A percentile compares a stretch with the other conserved stretches of the same genome.
Conservation (phyloP, 495 filamentous ascomycete species). For the Echria macrotheca region DNA sequence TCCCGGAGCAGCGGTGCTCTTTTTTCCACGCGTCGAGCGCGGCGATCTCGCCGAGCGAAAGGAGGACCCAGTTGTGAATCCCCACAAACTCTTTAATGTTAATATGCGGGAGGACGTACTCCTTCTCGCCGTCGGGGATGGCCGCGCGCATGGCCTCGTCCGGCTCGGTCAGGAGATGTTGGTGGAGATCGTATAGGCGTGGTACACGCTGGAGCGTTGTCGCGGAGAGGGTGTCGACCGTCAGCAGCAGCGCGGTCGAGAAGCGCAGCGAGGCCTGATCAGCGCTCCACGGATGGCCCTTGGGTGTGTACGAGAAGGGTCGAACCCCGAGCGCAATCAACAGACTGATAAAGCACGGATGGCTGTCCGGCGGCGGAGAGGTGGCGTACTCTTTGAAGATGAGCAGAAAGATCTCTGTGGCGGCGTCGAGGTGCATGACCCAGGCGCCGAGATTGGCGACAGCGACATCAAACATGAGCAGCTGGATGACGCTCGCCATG, state of each 20-base stretch:
- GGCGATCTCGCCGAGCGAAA: slow-evolving; percentile 43
- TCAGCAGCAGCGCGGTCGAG: slow-evolving; percentile 43
- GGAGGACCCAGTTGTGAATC: slow-evolving; percentile 43
- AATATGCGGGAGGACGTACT: slow-evolving; percentile 24
- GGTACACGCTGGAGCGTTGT: slow-evolving; percentile 38
- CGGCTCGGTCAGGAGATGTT: slow-evolving; percentile 24
- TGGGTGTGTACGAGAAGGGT: slow-evolving; percentile 16
- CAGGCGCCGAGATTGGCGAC: slow-evolving; percentile 42
- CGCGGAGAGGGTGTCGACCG: slow-evolving; percentile 47
- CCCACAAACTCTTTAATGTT: slow-evolving; percentile 39
- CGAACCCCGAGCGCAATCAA: slow-evolving; percentile 27
- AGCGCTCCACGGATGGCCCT: slow-evolving; percentile 32
- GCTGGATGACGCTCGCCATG: slow-evolving; percentile 49
- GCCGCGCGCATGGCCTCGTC: slow-evolving; percentile 12
- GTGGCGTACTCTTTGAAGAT: slow-evolving; percentile 31
- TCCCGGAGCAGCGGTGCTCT: slow-evolving; percentile 32
- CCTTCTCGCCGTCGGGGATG: slow-evolving; percentile 15
- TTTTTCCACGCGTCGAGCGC: slow-evolving; percentile 49
- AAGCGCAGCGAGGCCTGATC: slow-evolving; percentile 51
- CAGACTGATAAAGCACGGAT: slow-evolving; percentile 24
- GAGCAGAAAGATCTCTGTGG: slow-evolving; percentile 42
- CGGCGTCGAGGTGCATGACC: slow-evolving; percentile 44
- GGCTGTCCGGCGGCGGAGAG: neutral
- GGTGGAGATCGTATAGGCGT: slow-evolving; percentile 36
- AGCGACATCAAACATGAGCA: slow-evolving; percentile 47